Conservation (phyloP, 2,329 filamentous ascomycete species). For the Alternaria solani region DNA sequence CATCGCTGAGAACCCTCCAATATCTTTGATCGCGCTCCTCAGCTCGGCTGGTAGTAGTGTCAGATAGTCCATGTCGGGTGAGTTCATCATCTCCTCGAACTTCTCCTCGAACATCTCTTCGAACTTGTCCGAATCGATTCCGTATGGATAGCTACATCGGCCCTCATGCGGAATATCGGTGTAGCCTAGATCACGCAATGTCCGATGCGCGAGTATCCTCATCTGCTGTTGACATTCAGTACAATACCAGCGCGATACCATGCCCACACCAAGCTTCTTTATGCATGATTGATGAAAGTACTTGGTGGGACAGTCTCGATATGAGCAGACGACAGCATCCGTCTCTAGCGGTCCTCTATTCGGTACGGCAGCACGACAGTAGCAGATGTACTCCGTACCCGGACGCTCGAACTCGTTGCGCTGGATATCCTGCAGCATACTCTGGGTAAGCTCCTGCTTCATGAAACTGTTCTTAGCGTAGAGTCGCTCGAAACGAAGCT, state of each 20-base stretch:
- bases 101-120: not conserved
- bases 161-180: slow-evolving; percentile 8
- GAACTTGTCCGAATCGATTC: not conserved
- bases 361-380: slow-evolving; percentile 22
- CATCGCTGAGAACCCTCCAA: not conserved
- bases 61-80: not conserved
- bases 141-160: not conserved
- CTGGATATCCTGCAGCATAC: slow-evolving; percentile 18
- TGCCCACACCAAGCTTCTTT: slow-evolving; percentile 25
- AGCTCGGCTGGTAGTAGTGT: not conserved
- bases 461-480: slow-evolving; percentile 20
- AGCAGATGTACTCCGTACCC: slow-evolving; percentile 24
- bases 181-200: slow-evolving; percentile 12
- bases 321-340: slow-evolving; percentile 25
- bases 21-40: not conserved
- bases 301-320: slow-evolving; percentile 22
- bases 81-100: not conserved
- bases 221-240: slow-evolving; percentile 31
- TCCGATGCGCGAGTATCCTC: slow-evolving; percentile 14
- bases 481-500: slow-evolving; percentile 22
- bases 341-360: not conserved
- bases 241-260: slow-evolving; percentile 38
- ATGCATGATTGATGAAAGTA: slow-evolving; percentile 37
- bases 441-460: slow-evolving; percentile 11
- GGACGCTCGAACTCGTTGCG: not conserved